Conservation (phyloP, 1,284 basidiomycete genomes). For the Leccinum fuscescens region DNA sequence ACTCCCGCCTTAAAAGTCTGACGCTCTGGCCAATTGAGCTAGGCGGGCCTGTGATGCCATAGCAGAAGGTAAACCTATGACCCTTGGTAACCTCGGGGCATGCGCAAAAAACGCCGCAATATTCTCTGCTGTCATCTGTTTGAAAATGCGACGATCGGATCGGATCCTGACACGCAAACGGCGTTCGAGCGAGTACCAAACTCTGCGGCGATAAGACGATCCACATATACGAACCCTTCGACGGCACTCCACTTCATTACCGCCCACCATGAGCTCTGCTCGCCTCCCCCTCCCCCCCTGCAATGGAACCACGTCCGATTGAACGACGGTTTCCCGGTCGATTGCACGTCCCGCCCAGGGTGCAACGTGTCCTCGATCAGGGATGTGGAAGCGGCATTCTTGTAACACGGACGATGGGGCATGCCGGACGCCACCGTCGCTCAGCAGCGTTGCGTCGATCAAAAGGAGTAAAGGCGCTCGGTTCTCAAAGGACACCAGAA, state of each 20-base stretch:
- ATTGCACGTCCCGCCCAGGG: neutral
- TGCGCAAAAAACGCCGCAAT: neutral
- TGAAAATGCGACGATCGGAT: neutral
- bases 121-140: neutral
- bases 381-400: slow-evolving; percentile 15
- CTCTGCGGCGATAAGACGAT: slow-evolving; percentile 11
- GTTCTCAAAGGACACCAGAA: slow-evolving; percentile 2
- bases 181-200: neutral
- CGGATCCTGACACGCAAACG: slow-evolving; percentile 3
- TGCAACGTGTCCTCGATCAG: slow-evolving; percentile 9
- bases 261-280: slow-evolving; percentile 11
- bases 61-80: neutral
- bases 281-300: neutral
- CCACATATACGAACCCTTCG: neutral
- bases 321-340: neutral
- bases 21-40: slow-evolving; percentile 47
- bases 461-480: slow-evolving; percentile 8
- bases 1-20: slow-evolving; percentile 53
- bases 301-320: slow-evolving; percentile 6
- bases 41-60: slow-evolving; percentile 49
- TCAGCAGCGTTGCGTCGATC: slow-evolving; percentile 10
- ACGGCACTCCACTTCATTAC: slow-evolving; percentile 23
- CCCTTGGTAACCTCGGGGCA: neutral
- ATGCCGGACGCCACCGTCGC: slow-evolving; percentile 12
- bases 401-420: slow-evolving; percentile 1